Evolutionary conservation across 306 rosid species (phyloP).

Genomic region (Rosa rugosa): DNA sequence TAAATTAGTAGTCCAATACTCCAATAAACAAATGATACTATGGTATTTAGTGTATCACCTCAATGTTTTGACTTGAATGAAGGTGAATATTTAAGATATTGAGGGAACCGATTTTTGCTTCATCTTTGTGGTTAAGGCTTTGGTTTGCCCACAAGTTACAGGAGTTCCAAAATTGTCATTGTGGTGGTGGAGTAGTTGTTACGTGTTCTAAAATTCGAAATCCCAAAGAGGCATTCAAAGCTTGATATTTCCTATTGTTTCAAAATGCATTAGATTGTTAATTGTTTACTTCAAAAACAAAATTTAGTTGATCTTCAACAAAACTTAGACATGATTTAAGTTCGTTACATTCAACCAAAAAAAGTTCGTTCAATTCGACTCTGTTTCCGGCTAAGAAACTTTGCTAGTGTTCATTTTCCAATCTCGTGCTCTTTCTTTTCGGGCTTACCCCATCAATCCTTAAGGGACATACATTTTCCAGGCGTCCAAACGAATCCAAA

Average conservation of each 20-base stretch:
- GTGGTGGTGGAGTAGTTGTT: background rate
- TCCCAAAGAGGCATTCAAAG: background rate
- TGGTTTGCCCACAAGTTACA: no score
- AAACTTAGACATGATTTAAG: background rate
- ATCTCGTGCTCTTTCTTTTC: background rate
- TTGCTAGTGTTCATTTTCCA: background rate
- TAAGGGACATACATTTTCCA: background rate
- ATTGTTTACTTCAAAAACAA: background rate
- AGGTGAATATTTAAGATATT: no score
- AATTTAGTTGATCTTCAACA: background rate
- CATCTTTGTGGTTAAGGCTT: no score
- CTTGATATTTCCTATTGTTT: background rate
- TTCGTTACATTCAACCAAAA: background rate
- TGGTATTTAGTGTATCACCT: no score
- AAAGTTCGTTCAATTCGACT: background rate
- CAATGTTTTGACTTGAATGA: no score
- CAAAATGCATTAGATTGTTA: background rate
- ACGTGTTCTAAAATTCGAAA: background rate
- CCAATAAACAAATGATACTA: no score
- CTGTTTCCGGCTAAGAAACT: background rate
- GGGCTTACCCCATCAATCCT: background rate
- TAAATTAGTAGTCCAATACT: no score
- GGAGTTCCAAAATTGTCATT: background rate
- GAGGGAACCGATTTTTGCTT: no score
- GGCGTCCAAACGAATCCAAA: background rate